Conservation (phyloP, 2,329 filamentous ascomycete species). For the Xylaria sp. region DNA sequence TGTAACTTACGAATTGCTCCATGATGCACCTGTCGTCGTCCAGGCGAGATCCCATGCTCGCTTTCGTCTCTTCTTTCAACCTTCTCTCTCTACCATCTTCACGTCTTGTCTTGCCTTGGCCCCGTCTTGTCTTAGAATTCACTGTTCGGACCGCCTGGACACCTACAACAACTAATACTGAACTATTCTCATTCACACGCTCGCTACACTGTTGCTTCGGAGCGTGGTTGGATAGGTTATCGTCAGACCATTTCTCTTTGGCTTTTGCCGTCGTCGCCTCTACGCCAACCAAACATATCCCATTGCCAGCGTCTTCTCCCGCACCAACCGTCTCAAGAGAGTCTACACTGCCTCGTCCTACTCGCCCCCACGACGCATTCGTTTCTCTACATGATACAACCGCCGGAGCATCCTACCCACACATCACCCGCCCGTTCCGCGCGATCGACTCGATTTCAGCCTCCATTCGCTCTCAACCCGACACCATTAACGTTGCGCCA, state of each 20-base stretch:
- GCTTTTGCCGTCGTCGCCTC: conserved; percentile 19
- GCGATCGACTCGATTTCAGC: conserved; percentile 1
- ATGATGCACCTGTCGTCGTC: background rate
- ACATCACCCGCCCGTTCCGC: background rate
- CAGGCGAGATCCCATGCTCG: background rate
- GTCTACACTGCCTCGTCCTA: conserved; percentile 2
- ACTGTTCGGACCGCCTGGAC: no score
- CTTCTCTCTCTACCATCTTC: background rate
- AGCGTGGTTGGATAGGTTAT: background rate
- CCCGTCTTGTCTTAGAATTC: background rate
- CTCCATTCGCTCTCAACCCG: conserved; percentile 1
- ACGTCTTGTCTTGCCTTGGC: no score
- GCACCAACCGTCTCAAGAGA: conserved; percentile 21
- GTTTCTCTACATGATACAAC: conserved; percentile 13
- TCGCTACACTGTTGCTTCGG: background rate
- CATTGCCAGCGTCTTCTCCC: conserved; percentile 19
- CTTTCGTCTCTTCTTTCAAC: background rate
- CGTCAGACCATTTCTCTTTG: background rate
- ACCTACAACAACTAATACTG: background rate
- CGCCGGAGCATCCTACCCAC: conserved; percentile 1
- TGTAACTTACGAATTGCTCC: background rate
- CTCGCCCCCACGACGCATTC: conserved; percentile 8
- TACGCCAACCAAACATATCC: conserved; percentile 11
- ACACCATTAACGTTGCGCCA: conserved; percentile 6
- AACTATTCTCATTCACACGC: background rate